These are phyloP conservation scores for Hanseniaspora mollemarum DNA, from an alignment of 805 yeast genomes.

Conservation along the genomic window DNA sequence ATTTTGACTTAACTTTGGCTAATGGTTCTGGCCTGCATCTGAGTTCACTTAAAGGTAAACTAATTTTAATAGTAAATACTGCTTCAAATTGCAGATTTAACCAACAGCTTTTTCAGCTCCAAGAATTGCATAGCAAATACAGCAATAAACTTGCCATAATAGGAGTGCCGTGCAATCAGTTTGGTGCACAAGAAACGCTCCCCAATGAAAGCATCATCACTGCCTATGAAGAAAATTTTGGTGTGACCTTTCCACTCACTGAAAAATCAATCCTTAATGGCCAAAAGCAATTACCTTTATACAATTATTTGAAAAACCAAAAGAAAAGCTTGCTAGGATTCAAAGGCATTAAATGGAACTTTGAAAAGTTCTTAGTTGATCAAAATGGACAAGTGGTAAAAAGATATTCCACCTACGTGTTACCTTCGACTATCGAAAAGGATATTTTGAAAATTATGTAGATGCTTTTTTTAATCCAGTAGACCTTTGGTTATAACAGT, in stretches of 20 bases:
- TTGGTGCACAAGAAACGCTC: conserved; percentile 70
- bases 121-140: conserved; percentile 55
- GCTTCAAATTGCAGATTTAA: conserved; percentile 85
- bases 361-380: conserved; percentile 59
- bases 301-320: conserved; percentile 55
- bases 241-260: conserved; percentile 71
- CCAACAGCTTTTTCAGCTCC: conserved; percentile 66
- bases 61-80: conserved; percentile 74
- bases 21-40: conserved; percentile 51
- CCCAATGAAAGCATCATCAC: conserved; percentile 56
- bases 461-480: conserved; percentile 4
- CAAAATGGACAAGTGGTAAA: conserved; percentile 45
- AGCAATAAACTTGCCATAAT: conserved; percentile 48
- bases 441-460: conserved; percentile 33
- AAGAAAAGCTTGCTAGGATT: conserved; percentile 51
- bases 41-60: conserved; percentile 57
- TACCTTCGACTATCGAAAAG: conserved; percentile 43
- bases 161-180: conserved; percentile 88
- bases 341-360: conserved; percentile 66
- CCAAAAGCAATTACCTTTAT: conserved; percentile 52
- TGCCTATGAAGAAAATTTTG: conserved; percentile 62
- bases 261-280: conserved; percentile 74
- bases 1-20: conserved; percentile 50
- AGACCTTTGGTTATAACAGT: conserved; percentile 4
- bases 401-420: conserved; percentile 44